These are phyloP conservation scores for Bombardia bombarda DNA, from an alignment of 495 filamentous ascomycete genomes.

Conservation along the genomic window DNA sequence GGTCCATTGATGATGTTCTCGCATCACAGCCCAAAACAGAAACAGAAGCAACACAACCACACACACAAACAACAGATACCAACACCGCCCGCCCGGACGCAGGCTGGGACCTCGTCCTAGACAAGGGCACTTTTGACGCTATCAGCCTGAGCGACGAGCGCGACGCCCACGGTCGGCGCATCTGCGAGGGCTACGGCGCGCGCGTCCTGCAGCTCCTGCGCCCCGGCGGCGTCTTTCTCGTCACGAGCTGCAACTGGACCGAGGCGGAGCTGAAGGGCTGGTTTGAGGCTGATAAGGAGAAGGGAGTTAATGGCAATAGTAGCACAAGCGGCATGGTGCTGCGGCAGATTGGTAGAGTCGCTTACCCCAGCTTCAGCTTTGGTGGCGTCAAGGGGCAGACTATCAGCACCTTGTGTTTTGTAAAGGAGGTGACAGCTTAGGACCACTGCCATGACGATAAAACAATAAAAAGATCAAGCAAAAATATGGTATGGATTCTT, in stretches of 20 bases:
- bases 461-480: too few species aligned
- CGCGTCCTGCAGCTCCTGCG: constrained; percentile 58
- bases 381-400: constrained; percentile 79
- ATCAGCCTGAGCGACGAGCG: constrained; percentile 63
- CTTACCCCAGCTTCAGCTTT: constrained; percentile 80
- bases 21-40: constrained; percentile 2
- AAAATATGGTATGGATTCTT: too few species aligned
- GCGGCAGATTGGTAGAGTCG: constrained; percentile 53
- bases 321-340: constrained; percentile 8
- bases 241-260: constrained; percentile 98
- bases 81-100: not conserved
- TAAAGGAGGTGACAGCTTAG: constrained; percentile 19
- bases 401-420: constrained; percentile 76
- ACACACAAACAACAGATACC: constrained; percentile 13
- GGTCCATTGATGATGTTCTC: constrained; percentile 23
- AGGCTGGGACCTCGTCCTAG: constrained; percentile 80
- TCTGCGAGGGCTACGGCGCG: constrained; percentile 66
- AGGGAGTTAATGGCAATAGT: constrained; percentile 4
- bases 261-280: constrained; percentile 73
- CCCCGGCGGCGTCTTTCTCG: constrained; percentile 61
- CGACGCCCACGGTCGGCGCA: constrained; percentile 41
- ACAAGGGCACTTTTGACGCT: constrained; percentile 97
- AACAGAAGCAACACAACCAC: constrained; percentile 8
- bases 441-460: too few species aligned
- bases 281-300: constrained; percentile 45